A percentile compares a stretch with the other conserved stretches of the same genome.
These are phyloP conservation scores for Penicillium sp. DNA, from an alignment of 2,329 filamentous ascomycete genomes.

Conservation along the genomic window DNA sequence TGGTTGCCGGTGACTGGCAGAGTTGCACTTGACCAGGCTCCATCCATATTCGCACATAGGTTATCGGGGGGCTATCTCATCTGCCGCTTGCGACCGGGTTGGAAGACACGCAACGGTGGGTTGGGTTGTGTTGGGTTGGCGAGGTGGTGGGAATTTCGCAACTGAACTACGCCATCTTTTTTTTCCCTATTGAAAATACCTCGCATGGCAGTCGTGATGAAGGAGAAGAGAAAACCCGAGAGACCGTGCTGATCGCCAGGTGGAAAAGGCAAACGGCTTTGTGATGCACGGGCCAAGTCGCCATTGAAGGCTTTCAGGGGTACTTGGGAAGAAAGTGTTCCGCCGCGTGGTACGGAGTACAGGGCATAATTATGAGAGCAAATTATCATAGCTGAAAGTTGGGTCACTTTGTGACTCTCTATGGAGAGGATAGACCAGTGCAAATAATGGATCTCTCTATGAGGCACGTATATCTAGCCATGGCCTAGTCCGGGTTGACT, in stretches of 20 bases:
- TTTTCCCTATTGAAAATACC: not conserved
- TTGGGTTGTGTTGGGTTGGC: not conserved
- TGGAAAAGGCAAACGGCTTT: conserved; percentile 22
- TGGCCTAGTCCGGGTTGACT: not conserved
- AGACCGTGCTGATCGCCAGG: conserved; percentile 9
- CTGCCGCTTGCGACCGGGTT: not conserved
- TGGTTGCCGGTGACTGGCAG: not conserved
- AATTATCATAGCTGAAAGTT: too few species aligned
- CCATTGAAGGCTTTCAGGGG: conserved; percentile 7
- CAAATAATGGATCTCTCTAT: not conserved
- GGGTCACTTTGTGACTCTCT: too few species aligned
- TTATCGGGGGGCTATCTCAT: not conserved
- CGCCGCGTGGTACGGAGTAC: too few species aligned
- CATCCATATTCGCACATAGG: too few species aligned
- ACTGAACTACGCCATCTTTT: not conserved
- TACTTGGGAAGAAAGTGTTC: not conserved
- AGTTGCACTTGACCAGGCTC: not conserved
- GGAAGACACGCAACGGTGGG: not conserved
- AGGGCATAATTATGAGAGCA: too few species aligned
- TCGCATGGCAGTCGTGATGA: not conserved
- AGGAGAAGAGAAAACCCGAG: not conserved
- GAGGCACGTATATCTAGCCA: not conserved
- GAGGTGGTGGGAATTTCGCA: not conserved
- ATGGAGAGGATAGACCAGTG: not conserved
- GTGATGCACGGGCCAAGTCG: conserved; percentile 18